phyloP scores from a whole-genome alignment of 176 grass and related monocot genomes.

The Aegilops umbellulata region DNA sequence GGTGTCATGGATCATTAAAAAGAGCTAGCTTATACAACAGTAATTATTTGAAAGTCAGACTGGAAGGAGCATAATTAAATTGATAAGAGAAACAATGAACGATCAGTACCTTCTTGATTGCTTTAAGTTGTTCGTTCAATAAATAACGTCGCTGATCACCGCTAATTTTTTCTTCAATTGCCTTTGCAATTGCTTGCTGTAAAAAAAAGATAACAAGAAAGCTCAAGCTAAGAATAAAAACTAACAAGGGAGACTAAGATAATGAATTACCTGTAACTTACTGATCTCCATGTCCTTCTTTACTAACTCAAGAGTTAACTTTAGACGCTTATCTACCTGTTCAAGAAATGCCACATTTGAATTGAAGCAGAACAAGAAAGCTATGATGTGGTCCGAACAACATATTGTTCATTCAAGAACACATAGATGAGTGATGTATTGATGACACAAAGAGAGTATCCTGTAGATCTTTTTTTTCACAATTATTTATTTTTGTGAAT shows the following conservation, averaged over 20 bases:
- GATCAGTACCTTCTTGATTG: constrained; percentile 88
- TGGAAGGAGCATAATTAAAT: constrained; percentile 8
- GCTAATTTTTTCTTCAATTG: constrained; percentile 99
- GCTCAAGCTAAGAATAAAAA: constrained; percentile 11
- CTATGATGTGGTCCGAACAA: not conserved
- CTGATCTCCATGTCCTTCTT: constrained; percentile 99
- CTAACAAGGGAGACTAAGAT: not conserved
- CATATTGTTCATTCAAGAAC: constrained; percentile 4
- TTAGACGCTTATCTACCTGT: constrained; percentile 94
- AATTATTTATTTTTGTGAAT: not conserved
- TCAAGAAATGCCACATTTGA: constrained; percentile 38
- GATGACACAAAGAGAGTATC: not conserved
- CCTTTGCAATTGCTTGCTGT: constrained; percentile 99
- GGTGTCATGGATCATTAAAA: not conserved
- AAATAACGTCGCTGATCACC: constrained; percentile 98
- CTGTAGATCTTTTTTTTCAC: constrained; percentile 18
- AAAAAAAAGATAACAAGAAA: constrained; percentile 29
- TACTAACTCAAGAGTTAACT: constrained; percentile 87
- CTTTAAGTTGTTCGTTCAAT: constrained; percentile 97
- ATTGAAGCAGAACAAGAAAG: constrained; percentile 29
- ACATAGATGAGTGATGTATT: not conserved
- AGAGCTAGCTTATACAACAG: not conserved
- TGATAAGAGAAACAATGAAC: not conserved
- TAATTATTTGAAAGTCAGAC: not conserved
- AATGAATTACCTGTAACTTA: constrained; percentile 79